A percentile compares a stretch with the other conserved stretches of the same genome.
Evolutionary conservation across 1,284 basidiomycete species (phyloP).

Genomic region (Rhodofomes roseus): DNA sequence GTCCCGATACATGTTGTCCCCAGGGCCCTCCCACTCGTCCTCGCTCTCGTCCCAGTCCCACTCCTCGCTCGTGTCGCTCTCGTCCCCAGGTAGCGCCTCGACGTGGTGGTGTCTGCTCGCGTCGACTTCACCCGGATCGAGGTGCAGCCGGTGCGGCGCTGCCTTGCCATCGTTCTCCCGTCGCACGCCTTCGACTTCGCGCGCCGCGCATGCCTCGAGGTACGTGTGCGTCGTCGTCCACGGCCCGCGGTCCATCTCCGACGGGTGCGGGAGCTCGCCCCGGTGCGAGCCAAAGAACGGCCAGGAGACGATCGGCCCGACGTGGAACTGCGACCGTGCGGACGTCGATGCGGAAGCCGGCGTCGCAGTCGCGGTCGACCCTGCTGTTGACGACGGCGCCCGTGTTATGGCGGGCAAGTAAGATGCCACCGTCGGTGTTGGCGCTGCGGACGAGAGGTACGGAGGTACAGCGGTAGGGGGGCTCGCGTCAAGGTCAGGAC

Average conservation of each 20-base stretch:
- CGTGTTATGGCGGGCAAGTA: slow-evolving; percentile 12
- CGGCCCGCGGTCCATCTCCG: slow-evolving; percentile 72
- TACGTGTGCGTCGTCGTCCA: slow-evolving; percentile 61
- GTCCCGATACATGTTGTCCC: slow-evolving; percentile 72
- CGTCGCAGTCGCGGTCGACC: neutral
- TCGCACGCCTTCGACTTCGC: slow-evolving; percentile 65
- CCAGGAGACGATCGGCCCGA: slow-evolving; percentile 82
- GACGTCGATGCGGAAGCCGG: neutral
- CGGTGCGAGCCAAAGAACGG: slow-evolving; percentile 81
- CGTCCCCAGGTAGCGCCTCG: slow-evolving; percentile 60
- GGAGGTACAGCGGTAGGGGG: neutral
- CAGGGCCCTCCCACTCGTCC: slow-evolving; percentile 70
- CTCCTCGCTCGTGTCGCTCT: slow-evolving; percentile 69
- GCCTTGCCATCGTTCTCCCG: slow-evolving; percentile 71
- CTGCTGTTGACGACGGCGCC: neutral
- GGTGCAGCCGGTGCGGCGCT: slow-evolving; percentile 68
- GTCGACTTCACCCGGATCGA: slow-evolving; percentile 71
- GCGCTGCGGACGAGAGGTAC: slow-evolving; percentile 22
- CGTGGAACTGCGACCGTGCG: slow-evolving; percentile 41
- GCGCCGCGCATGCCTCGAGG: slow-evolving; percentile 55
- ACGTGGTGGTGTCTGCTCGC: slow-evolving; percentile 66
- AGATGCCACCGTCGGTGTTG: slow-evolving; percentile 28
- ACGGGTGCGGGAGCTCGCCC: slow-evolving; percentile 63
- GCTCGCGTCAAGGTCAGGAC: slow-evolving; percentile 35
- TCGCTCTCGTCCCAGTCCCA: slow-evolving; percentile 74